Base-by-base conservation (phyloP, 176 grass and related monocot species). In the Tillandsia fasciculata region DNA sequence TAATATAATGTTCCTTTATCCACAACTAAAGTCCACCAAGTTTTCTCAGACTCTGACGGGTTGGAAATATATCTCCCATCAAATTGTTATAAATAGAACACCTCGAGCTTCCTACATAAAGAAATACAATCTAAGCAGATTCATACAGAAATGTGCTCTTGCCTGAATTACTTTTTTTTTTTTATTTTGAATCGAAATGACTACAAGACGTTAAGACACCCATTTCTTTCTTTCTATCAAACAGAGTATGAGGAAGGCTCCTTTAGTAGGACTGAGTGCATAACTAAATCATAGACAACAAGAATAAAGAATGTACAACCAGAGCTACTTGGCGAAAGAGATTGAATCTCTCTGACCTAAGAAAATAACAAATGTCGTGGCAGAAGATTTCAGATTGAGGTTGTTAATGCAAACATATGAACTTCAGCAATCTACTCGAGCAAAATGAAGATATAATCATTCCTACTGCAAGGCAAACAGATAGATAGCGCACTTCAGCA, bases 391-490 rank as follows among this genome's bases (percentile, higher is more conserved):
- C 8, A 13, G 11, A 56, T 56, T 56, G 20, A 63, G 18, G 24
- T 26, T 18, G 9, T 8, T 12, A 17, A 23, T 11, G 24, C 58
- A 24, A 9, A 63, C 20, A 63, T 22, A 63, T 13, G n/a, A 63
- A 26, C 58, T 22, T 22, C 18, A 63, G 8, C 17, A 9, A 63
- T 63, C 9, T 2, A 17, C 18, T 26, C 2, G 7, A 3, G 24
- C 58, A 63, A 24, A 63, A 63, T 63, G 58, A 63, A 63, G 8
- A 63, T 22, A 63, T 17, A 63, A 3, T 63, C 20, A 63, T 63
- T 63, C 58, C 18, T 2, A 63, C 20, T 22, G 23, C 58, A 9
- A 11, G 20, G 10, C 26, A 17, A 63, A 63, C 33, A 42, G 33
- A 42, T 42, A 7, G 33, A 42, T 42, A 42, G 33, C 33, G 5